Conservation (phyloP, 208 protist genomes). For the Tetramitus jugosus region DNA sequence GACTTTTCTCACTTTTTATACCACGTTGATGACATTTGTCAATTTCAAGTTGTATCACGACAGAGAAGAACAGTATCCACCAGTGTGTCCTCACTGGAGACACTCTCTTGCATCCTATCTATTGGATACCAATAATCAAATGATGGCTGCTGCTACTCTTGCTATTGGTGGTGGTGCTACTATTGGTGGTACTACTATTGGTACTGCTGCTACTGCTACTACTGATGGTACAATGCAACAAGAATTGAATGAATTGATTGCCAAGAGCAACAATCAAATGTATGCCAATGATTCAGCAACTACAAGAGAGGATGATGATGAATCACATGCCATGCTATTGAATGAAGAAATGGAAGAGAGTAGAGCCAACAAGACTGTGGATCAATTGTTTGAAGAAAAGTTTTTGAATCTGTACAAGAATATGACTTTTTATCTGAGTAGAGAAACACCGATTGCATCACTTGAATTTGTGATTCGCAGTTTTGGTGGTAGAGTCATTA, state of each 20-base stretch:
- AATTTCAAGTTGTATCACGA: constrained; percentile 88
- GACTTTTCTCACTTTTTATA: constrained; percentile 95
- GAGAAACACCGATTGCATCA: constrained; percentile 73
- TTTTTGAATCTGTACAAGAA: constrained; percentile 54
- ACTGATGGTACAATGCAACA: neutral
- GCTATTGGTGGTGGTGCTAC: neutral
- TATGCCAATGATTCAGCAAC: neutral
- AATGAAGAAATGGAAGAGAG: neutral
- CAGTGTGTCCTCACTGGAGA: no score
- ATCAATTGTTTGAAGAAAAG: constrained; percentile 34
- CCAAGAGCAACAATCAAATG: neutral
- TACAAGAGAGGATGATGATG: neutral
- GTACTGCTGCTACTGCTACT: neutral
- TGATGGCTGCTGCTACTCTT: no score
- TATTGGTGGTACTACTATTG: neutral
- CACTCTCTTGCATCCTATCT: constrained; percentile 47
- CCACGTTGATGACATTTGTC: constrained; percentile 88
- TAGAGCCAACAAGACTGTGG: neutral
- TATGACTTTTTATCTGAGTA: constrained; percentile 70
- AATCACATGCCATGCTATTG: neutral
- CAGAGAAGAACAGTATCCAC: constrained; percentile 55
- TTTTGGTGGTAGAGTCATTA: constrained; percentile 68
- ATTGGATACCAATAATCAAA: constrained; percentile 32
- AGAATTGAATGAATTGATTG: neutral
- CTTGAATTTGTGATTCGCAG: constrained; percentile 70